A percentile compares a stretch with the other conserved stretches of the same genome.
phyloP scores from a whole-genome alignment of 2,329 filamentous ascomycete species.

The Pseudopyrenochaeta lycopersici region DNA sequence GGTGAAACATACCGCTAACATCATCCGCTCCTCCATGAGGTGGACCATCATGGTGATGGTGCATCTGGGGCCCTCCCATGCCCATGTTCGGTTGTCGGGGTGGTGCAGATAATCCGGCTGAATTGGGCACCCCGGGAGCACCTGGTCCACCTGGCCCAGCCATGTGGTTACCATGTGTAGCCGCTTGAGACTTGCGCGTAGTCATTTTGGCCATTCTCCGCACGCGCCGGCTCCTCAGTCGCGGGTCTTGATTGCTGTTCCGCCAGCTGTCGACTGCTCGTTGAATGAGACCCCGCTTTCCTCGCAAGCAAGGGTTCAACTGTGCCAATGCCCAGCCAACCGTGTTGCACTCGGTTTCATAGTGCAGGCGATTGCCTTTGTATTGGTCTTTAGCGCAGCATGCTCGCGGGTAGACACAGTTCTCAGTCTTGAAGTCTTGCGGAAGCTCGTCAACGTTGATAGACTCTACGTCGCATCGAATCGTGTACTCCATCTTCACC shows the following conservation, averaged over 20 bases:
- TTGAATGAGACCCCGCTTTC: conserved; percentile 95
- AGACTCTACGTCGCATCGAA: conserved; percentile 96
- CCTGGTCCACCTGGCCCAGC: conserved; percentile 69
- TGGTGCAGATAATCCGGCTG: conserved; percentile 67
- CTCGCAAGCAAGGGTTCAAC: conserved; percentile 87
- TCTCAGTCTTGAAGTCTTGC: conserved; percentile 94
- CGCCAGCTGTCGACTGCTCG: conserved; percentile 98
- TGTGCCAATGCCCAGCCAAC: conserved; percentile 99
- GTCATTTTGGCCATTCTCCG: conserved; percentile 96
- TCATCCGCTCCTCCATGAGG: conserved; percentile 74
- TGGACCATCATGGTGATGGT: conserved; percentile 77
- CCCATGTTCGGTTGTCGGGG: conserved; percentile 72
- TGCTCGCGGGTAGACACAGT: conserved; percentile 95
- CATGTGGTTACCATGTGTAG: conserved; percentile 71
- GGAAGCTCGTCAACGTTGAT: conserved; percentile 88
- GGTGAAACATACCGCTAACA: conserved; percentile 97
- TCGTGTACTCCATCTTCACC: conserved; percentile 99
- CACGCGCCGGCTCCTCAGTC: conserved; percentile 88
- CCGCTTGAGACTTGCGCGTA: conserved; percentile 76
- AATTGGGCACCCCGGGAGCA: conserved; percentile 70
- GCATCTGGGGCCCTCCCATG: conserved; percentile 71
- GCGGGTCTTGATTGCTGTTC: conserved; percentile 97
- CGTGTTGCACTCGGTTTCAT: conserved; percentile 98
- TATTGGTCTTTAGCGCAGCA: conserved; percentile 97
- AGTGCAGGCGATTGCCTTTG: conserved; percentile 91